A percentile compares a stretch with the other conserved stretches of the same genome.
These are phyloP conservation scores for Escallonia rubra DNA, from an alignment of 129 eudicot genomes.

Conservation along the genomic window DNA sequence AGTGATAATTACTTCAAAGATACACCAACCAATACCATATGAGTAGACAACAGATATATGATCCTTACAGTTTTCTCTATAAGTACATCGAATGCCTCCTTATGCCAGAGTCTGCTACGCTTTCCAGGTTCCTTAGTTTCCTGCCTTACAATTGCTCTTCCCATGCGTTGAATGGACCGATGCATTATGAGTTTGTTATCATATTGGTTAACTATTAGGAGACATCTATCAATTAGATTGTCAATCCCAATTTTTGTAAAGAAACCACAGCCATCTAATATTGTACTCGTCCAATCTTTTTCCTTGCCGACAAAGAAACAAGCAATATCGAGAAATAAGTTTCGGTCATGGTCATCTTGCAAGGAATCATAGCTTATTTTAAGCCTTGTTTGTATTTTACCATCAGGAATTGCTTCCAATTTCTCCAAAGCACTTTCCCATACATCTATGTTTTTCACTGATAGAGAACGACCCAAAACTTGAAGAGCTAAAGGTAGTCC, in stretches of 20 bases:
- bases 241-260: slow-evolving; percentile 5
- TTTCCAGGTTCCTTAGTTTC: slow-evolving; percentile 7
- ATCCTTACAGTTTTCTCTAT: slow-evolving; percentile 8
- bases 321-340: no score
- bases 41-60: not conserved
- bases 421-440: no score
- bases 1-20: no score
- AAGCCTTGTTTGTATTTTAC: no score
- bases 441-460: no score
- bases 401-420: no score
- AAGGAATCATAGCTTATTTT: no score
- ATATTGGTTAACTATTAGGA: not conserved
- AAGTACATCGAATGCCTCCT: slow-evolving; percentile 3
- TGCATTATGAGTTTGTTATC: slow-evolving; percentile 6
- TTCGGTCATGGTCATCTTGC: no score
- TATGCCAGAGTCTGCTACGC: slow-evolving; percentile 14
- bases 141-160: slow-evolving; percentile 14
- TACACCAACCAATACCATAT: no score
- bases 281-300: not conserved
- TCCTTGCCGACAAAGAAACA: slow-evolving; percentile 19
- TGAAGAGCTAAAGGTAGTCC: no score
- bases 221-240: slow-evolving; percentile 5
- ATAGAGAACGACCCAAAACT: no score
- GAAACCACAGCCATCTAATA: not conserved
- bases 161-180: slow-evolving; percentile 7